phyloP scores from a whole-genome alignment of 2,329 filamentous ascomycete genomes.

The Pseudopithomyces maydicus region DNA sequence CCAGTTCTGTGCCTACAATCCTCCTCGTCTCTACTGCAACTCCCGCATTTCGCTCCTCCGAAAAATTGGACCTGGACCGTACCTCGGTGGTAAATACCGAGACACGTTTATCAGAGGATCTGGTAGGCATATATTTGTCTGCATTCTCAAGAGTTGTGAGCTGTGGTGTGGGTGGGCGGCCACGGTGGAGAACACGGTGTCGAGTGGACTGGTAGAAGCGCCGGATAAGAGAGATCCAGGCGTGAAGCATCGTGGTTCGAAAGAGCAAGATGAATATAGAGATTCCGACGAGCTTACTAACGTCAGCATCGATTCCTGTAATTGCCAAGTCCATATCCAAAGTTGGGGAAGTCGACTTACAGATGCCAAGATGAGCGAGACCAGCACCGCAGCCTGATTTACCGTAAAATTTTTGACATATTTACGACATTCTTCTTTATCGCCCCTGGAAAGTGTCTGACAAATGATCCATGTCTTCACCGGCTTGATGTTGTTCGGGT shows the following conservation, averaged over 20 bases:
- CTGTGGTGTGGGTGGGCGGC: conserved; percentile 17
- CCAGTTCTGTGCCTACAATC: neutral
- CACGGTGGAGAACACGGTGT: conserved; percentile 6
- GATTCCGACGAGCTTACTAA: conserved; percentile 41
- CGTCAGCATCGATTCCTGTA: neutral
- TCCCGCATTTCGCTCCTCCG: neutral
- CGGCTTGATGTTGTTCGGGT: conserved; percentile 19
- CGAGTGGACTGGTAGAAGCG: conserved; percentile 1
- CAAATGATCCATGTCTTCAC: conserved; percentile 34
- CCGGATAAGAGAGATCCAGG: conserved; percentile 28
- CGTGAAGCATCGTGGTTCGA: conserved; percentile 29
- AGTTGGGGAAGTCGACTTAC: conserved; percentile 20
- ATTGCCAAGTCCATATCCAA: neutral
- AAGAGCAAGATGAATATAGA: conserved; percentile 41
- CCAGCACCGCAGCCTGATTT: conserved; percentile 20
- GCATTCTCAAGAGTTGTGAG: conserved; percentile 25
- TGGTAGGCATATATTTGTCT: conserved; percentile 12
- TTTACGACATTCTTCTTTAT: conserved; percentile 30
- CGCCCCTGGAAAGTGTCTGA: conserved; percentile 22
- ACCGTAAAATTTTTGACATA: conserved; percentile 30
- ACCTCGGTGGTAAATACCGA: conserved; percentile 1
- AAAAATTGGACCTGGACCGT: neutral
- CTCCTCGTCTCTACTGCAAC: neutral
- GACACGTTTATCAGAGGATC: neutral
- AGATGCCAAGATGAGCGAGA: conserved; percentile 30